Conservation (phyloP, 257 asterid genomes). For the Phtheirospermum japonicum region DNA sequence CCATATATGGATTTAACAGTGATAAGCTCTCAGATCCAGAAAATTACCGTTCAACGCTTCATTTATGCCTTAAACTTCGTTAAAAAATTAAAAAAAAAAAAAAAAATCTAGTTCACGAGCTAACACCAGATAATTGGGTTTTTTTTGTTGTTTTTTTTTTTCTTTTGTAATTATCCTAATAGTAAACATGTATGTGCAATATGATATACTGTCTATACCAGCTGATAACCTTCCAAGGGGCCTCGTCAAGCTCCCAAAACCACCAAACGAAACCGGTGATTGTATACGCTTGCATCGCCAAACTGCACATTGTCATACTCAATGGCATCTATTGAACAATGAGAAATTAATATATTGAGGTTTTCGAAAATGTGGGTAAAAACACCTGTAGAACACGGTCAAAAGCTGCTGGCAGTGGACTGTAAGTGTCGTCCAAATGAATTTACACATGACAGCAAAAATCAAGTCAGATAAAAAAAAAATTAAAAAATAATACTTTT, state of each 20-base stretch:
- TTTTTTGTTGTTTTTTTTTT: too few species aligned
- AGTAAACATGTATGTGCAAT: not conserved
- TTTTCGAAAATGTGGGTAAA: slow-evolving; percentile 9
- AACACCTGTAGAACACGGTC: slow-evolving; percentile 85
- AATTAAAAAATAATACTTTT: not conserved
- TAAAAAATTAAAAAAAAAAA: not conserved
- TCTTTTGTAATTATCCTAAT: too few species aligned
- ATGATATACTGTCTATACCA: slow-evolving; percentile 39
- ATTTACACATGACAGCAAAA: slow-evolving; percentile 21
- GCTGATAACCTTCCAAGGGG: slow-evolving; percentile 80
- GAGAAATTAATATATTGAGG: slow-evolving; percentile 29
- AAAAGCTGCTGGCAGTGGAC: slow-evolving; percentile 88
- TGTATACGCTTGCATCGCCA: slow-evolving; percentile 98
- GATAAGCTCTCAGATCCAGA: slow-evolving; percentile 76
- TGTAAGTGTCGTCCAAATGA: slow-evolving; percentile 30
- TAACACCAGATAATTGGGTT: too few species aligned
- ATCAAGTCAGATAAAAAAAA: slow-evolving; percentile 23
- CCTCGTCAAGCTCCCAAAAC: slow-evolving; percentile 96
- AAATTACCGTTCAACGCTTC: slow-evolving; percentile 70
- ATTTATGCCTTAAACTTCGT: slow-evolving; percentile 56
- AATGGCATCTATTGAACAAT: slow-evolving; percentile 25
- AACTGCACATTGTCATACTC: slow-evolving; percentile 52
- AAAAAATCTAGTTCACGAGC: slow-evolving; percentile 17
- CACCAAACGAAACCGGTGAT: slow-evolving; percentile 97
- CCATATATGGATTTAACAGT: slow-evolving; percentile 87